Base-by-base conservation (phyloP, 2,329 filamentous ascomycete genomes). In the Sporothrix globosa region DNA sequence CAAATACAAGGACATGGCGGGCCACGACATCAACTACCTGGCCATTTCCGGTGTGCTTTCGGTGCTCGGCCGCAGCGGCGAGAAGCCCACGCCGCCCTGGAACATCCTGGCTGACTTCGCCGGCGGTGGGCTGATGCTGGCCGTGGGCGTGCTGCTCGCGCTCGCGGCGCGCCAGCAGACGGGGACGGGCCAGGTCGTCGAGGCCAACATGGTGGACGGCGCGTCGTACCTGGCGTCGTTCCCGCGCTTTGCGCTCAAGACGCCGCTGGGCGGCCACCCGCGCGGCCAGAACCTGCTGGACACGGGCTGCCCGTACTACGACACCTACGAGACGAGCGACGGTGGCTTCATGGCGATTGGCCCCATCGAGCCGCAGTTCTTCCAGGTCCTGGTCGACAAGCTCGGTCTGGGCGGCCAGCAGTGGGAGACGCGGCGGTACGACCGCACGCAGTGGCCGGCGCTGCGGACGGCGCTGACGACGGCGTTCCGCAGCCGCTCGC, bases 151-250 rank as follows among this genome's bases (percentile, higher is more conserved):
- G 4, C 79, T 97, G 69, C 83, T 97, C 24, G 95, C 96, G 0
- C 80, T 98, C 71, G 76, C 96, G 11, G 85, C 88, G 17, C 83
- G 93, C 46, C 82, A 84, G 65, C 81, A 80, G 56, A 89, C 84
- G 0, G 92, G 92, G 0, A 82, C 81, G 2, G 95, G 95, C 0
- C 95, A 97, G 81, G 90, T 97, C 14, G 93, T 98, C 10, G 93
- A 97, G 81, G 92, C 92, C 19, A 97, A 97, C 79, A 98, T 98
- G 95, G 95, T 97, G 14, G 95, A 98, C 81, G 95, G 95, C 10
- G 88, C 87, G 27, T 87, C 89, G 48, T 95, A 95, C 79, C 82
- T 98, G 34, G 90, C 90, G 1, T 91, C 89, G 0, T 95, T 95
- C 81, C 90, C 92, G 67, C 85, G 95, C 46, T 82, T 96, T 72